A percentile compares a stretch with the other conserved stretches of the same genome.
These are phyloP conservation scores for Ogataea zsoltii DNA, from an alignment of 805 yeast species.

Conservation along the genomic window DNA sequence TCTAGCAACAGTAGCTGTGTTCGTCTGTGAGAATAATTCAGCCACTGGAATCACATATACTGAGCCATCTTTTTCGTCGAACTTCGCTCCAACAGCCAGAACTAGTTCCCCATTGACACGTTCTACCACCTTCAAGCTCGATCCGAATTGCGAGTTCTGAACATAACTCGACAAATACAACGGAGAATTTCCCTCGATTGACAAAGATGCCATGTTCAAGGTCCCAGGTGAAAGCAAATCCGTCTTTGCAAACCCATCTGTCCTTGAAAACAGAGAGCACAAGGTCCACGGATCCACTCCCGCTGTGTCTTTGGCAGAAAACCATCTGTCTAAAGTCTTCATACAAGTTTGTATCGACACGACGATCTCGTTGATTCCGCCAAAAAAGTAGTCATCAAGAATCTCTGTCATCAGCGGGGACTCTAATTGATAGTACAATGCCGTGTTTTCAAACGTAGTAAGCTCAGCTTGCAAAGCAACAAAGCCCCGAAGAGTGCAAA, in stretches of 20 bases:
- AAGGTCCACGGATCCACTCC: constrained; percentile 35
- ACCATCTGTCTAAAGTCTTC: constrained; percentile 42
- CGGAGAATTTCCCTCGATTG: background rate
- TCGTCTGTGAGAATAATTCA: constrained; percentile 20
- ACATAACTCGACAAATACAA: constrained; percentile 19
- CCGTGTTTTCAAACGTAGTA: constrained; percentile 9
- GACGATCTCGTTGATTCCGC: constrained; percentile 53
- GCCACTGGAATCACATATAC: constrained; percentile 45
- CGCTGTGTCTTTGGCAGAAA: constrained; percentile 27
- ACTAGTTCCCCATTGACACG: constrained; percentile 38
- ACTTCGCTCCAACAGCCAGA: constrained; percentile 53
- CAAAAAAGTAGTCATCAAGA: constrained; percentile 49
- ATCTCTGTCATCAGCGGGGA: constrained; percentile 47
- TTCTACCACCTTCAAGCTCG: constrained; percentile 43
- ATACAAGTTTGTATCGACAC: constrained; percentile 42
- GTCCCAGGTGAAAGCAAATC: background rate
- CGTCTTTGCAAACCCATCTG: background rate
- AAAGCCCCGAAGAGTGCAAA: constrained; percentile 58
- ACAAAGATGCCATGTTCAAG: background rate
- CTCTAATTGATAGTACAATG: constrained; percentile 18
- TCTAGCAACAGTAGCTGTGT: background rate
- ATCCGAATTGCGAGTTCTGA: constrained; percentile 47
- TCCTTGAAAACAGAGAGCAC: constrained; percentile 31
- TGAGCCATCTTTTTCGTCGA: constrained; percentile 44
- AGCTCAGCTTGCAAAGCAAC: constrained; percentile 53